phyloP scores from a whole-genome alignment of 129 eudicot species.

The Centaurea solstitialis region DNA sequence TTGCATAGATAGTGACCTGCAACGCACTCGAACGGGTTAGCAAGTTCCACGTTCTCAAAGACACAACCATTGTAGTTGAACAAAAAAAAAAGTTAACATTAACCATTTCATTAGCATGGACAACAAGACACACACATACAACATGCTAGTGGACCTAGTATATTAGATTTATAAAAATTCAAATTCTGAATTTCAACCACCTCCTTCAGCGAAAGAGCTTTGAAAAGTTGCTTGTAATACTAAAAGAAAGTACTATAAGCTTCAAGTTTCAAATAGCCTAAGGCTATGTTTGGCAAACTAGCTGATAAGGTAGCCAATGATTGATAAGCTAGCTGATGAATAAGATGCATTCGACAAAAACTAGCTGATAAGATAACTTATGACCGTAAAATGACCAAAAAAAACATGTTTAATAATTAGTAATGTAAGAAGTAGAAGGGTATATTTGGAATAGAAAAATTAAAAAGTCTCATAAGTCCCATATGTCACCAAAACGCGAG shows the following conservation, averaged over 20 bases:
- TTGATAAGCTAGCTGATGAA: too few relatives aligned
- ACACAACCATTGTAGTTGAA: neutral
- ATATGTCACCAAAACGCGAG: too few relatives aligned
- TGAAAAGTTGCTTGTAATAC: neutral
- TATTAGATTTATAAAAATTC: neutral
- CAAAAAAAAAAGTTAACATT: neutral
- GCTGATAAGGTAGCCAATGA: too few relatives aligned
- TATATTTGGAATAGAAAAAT: too few relatives aligned
- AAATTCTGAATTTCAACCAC: neutral
- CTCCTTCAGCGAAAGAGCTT: neutral
- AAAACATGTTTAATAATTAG: too few relatives aligned
- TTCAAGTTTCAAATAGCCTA: neutral
- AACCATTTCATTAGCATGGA: neutral
- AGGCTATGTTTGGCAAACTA: too few relatives aligned
- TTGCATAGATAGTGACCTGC: slow-evolving; percentile 66
- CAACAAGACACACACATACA: too few relatives aligned
- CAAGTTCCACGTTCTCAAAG: neutral
- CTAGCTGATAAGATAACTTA: too few relatives aligned
- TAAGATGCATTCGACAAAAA: too few relatives aligned
- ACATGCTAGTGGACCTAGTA: neutral
- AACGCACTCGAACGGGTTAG: neutral
- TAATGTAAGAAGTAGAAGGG: too few relatives aligned
- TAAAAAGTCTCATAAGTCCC: too few relatives aligned
- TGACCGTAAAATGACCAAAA: too few relatives aligned
- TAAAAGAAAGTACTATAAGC: neutral